Evolutionary conservation across 2,329 filamentous ascomycete species (phyloP), one percentile per base, ranked within the genome.

Genomic region (Colletotrichum abscissum): DNA sequence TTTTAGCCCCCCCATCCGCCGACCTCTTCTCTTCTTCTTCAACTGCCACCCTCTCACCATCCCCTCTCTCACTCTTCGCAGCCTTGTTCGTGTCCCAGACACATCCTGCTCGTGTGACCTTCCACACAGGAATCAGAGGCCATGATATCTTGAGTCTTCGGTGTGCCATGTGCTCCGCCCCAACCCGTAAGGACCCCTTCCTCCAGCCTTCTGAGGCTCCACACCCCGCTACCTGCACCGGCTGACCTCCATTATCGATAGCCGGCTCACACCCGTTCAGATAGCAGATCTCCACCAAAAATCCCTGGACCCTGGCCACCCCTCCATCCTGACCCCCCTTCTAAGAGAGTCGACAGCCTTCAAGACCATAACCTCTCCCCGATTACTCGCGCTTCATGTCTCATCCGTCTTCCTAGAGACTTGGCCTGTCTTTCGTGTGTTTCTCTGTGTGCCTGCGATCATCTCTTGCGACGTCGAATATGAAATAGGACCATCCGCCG

Each of bases 221-320:
- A 73, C 67, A 38, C 46, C 60, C 67, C 70, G 60, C 70, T 66
- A 73, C 63, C 67, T 66, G 70, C 67, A 73, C 63, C 70, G 69
- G 70, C 70, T 73, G 70, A 73, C 70, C 70, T 70, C 67, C 67
- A 65, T 58, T 57, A 66, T 66, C 70, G 67, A 73, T 73, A 73
- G 70, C 67, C 67, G 70, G 70, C 70, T 70, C 67, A 35, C 33
- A 73, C 35, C 60, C 70, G 60, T 70, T 56, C 54, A 70, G 59
- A 65, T 65, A 73, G 67, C 60, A 72, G 70, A 73, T 70, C 70
- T 63, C 60, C 55, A 56, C 22, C 67, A 59, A 59, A 64, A 64
- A 63, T 63, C 60, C 67, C 60, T 70, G 46, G 49, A 56, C 16
- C 26, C 59, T 33, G 24, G 54, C 38, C 62, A 58, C 67, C 52